Base-by-base conservation (phyloP, 306 rosid species). In the Clitoria ternatea region DNA sequence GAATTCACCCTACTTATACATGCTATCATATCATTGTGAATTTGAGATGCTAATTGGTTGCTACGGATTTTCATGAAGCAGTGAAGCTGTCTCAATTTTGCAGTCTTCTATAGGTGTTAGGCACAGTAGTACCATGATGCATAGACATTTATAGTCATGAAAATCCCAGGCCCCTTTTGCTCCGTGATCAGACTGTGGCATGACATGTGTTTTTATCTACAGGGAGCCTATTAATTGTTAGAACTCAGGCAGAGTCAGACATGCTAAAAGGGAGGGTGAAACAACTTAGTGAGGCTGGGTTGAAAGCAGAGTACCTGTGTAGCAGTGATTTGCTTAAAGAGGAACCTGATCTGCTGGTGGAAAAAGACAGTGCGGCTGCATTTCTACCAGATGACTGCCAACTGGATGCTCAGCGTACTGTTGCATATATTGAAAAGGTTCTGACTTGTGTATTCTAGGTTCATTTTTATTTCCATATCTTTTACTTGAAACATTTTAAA, bases 221-320 rank as follows among this genome's bases (percentile, higher is more conserved):
- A 90, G 98, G 98, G 14, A 90, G 98, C 85, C 63, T 93, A 52
- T 59, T 93, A 66, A 84, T 93, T 57, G 92, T 96, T 75, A 81
- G 85, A 63, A 90, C 83, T 56, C 37, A 29, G 14, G 88, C 79
- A 26, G 92, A 93, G 59, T 73, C 78, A 8, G 94, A 87, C 50
- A 33, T 66, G 68, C 82, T 93, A 19, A 85, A 82, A 64, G 70
- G 43, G 69, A 89, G 86, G 78, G 97, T 85, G 70, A 85, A 81
- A 69, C 83, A 35, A 69, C 76, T 88, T 20, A 72, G 79, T 64
- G 90, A 74, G 40, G 85, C 90, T 30, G 97, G 97, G 54, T 56
- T 93, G 80, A 84, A 71, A 76, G 91, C 92, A 1, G 92, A 85
- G 81, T 90, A 82, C 72, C 54, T 93, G 47, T 75, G 81, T 35